These are phyloP conservation scores for Arthrobotrys pseudoclavata DNA, from an alignment of 2,329 filamentous ascomycete genomes.

Conservation along the genomic window DNA sequence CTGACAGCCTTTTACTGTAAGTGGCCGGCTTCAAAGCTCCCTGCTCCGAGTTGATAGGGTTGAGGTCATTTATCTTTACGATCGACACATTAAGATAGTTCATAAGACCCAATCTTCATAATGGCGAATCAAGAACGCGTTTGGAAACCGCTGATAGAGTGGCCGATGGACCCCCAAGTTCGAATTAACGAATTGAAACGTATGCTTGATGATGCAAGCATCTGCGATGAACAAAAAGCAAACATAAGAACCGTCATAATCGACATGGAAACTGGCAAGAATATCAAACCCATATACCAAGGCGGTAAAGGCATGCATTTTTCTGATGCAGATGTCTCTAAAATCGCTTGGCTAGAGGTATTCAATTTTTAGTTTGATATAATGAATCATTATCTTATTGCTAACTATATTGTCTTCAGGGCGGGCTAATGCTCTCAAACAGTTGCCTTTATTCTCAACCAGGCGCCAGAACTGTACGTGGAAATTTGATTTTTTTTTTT, in stretches of 20 bases:
- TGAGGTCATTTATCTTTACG: too few species aligned
- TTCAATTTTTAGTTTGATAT: not conserved
- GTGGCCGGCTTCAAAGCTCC: too few species aligned
- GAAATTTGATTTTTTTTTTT: too few species aligned
- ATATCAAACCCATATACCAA: not conserved
- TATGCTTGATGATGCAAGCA: not conserved
- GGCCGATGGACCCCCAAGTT: constrained; percentile 17
- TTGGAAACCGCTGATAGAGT: constrained; percentile 14
- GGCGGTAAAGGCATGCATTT: constrained; percentile 4
- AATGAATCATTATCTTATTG: not conserved
- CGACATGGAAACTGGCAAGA: not conserved
- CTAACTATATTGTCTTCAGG: too few species aligned
- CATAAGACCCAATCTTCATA: not conserved
- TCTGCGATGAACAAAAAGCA: constrained; percentile 10
- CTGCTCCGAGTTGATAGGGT: too few species aligned
- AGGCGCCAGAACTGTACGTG: too few species aligned
- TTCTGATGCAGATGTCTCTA: not conserved
- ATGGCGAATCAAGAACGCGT: constrained; percentile 13
- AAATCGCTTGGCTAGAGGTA: constrained; percentile 12
- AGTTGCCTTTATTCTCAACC: too few species aligned
- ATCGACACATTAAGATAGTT: too few species aligned
- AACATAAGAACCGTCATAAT: constrained; percentile 22
- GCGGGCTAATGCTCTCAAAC: too few species aligned
- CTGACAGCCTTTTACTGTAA: constrained; percentile 26
- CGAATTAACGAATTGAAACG: constrained; percentile 12